phyloP scores from a whole-genome alignment of 352 stramenopile species.

The Globisporangium spinosum region DNA sequence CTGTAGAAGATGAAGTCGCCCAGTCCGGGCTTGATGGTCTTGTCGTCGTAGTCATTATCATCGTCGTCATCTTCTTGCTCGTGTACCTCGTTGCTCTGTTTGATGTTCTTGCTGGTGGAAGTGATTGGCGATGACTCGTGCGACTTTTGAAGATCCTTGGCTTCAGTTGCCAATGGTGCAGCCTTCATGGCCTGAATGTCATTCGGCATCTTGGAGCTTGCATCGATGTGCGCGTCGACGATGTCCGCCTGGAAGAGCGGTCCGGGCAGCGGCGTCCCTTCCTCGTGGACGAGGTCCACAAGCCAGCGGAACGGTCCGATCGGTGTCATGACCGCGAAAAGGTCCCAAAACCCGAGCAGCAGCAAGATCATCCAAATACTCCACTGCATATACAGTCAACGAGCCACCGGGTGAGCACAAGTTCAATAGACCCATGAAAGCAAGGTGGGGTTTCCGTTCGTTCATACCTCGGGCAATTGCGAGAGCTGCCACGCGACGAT shows the following conservation, averaged over 20 bases:
- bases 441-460: neutral
- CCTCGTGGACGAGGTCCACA: slow-evolving; percentile 90
- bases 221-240: slow-evolving; percentile 31
- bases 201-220: neutral
- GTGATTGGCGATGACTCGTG: neutral
- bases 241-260: slow-evolving; percentile 93
- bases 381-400: slow-evolving; percentile 35
- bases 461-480: slow-evolving; percentile 92
- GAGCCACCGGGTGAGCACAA: neutral
- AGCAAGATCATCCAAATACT: slow-evolving; percentile 88
- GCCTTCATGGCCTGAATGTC: neutral
- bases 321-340: slow-evolving; percentile 95
- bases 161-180: neutral
- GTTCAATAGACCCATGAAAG: neutral
- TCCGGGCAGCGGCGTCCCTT: slow-evolving; percentile 84
- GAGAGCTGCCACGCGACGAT: slow-evolving; percentile 96
- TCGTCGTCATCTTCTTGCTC: slow-evolving; percentile 19
- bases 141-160: neutral
- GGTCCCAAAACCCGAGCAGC: slow-evolving; percentile 95
- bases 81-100: neutral
- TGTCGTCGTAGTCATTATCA: slow-evolving; percentile 32
- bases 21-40: slow-evolving; percentile 88
- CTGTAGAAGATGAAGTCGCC: slow-evolving; percentile 99
- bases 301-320: slow-evolving; percentile 93
- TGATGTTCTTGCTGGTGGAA: neutral